Percentiles rank a stretch among this genome's conserved stretches.
Evolutionary conservation across 2,329 filamentous ascomycete genomes (phyloP).

Genomic region (Podosphaera xanthii): DNA sequence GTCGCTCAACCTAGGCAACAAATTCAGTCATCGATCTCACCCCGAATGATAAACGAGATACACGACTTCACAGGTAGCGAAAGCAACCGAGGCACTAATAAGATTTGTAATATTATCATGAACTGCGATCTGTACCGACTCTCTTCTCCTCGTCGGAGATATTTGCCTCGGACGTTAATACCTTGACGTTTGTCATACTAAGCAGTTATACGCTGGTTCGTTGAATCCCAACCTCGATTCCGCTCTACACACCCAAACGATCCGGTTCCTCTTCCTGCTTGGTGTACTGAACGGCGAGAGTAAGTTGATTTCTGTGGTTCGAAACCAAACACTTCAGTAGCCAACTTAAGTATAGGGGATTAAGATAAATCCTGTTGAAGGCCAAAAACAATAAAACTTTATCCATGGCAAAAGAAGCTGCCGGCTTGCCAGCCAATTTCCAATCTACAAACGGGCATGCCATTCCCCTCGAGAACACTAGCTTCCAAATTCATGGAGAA

Average conservation of each 20-base stretch:
- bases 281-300: neutral
- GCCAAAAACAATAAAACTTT: neutral
- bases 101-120: slow-evolving; percentile 14
- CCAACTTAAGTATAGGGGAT: neutral
- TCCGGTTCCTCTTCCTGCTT: neutral
- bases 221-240: neutral
- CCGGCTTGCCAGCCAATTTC: neutral
- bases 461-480: slow-evolving; percentile 5
- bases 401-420: neutral
- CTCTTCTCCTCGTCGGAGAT: slow-evolving; percentile 17
- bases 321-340: neutral
- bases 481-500: slow-evolving; percentile 7
- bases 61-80: neutral
- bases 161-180: slow-evolving; percentile 14
- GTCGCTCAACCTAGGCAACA: neutral
- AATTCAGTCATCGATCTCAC: neutral
- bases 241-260: too few species aligned
- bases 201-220: neutral
- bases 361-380: neutral
- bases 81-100: neutral
- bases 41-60: neutral
- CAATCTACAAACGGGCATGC: slow-evolving; percentile 7
- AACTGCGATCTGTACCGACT: slow-evolving; percentile 15
- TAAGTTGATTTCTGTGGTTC: neutral
- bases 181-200: slow-evolving; percentile 10